These are phyloP conservation scores for Colletotrichum liaoningense DNA, from an alignment of 2,329 filamentous ascomycete genomes.

Conservation along the genomic window DNA sequence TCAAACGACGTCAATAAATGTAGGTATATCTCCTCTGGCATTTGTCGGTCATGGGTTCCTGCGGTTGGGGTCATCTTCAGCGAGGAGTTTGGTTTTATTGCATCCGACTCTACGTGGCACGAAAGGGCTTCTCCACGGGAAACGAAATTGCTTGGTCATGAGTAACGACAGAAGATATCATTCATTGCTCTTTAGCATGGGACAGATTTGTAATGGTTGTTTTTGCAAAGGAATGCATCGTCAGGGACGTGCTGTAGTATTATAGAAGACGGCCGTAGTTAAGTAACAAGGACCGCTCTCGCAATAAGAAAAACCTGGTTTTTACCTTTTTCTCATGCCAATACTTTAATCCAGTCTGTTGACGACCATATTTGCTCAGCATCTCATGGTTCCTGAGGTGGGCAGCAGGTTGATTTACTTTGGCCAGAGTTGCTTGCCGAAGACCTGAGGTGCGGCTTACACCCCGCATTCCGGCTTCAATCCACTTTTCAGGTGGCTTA, in stretches of 20 bases:
- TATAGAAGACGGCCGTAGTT: neutral
- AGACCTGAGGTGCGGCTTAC: neutral
- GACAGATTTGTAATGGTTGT: conserved; percentile 4
- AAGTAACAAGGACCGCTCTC: conserved; percentile 9
- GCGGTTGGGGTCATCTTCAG: conserved; percentile 50
- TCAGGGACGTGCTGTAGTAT: neutral
- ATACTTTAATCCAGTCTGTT: neutral
- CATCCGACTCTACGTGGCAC: conserved; percentile 58
- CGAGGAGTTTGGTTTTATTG: conserved; percentile 62
- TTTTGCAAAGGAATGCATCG: neutral
- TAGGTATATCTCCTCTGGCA: conserved; percentile 61
- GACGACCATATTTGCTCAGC: too few relatives aligned
- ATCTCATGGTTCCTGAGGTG: too few relatives aligned
- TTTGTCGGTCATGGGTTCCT: conserved; percentile 52
- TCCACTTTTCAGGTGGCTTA: conserved; percentile 12
- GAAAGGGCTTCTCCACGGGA: conserved; percentile 60
- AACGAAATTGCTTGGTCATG: conserved; percentile 37
- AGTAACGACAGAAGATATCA: conserved; percentile 28
- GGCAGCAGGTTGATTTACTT: too few relatives aligned
- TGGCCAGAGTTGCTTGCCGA: too few relatives aligned
- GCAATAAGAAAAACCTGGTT: neutral
- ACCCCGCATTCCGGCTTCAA: conserved; percentile 19
- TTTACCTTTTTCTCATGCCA: neutral
- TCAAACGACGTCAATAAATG: conserved; percentile 47
- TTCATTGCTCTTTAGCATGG: conserved; percentile 7